These are phyloP conservation scores for Fraxinus pennsylvanica DNA, from an alignment of 257 asterid genomes.

Conservation along the genomic window DNA sequence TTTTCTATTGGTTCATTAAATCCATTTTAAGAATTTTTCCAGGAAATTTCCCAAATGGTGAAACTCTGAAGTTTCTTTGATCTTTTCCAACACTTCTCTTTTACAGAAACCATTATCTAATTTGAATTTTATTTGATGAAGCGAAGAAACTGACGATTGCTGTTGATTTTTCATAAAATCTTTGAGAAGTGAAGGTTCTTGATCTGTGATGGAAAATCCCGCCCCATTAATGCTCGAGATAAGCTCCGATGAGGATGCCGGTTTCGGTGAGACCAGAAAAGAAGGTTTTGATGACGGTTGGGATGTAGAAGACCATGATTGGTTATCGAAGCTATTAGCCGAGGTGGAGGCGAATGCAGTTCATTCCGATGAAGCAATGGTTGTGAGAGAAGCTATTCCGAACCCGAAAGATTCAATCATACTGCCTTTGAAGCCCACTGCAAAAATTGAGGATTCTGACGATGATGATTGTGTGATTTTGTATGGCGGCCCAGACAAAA, in stretches of 20 bases:
- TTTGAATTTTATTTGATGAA: conserved; percentile 4
- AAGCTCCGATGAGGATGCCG: conserved; percentile 77
- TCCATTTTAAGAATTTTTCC: background rate
- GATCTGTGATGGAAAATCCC: conserved; percentile 44
- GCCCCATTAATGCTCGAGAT: conserved; percentile 47
- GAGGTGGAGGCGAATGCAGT: conserved; percentile 44
- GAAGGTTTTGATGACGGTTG: conserved; percentile 20
- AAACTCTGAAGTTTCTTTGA: background rate
- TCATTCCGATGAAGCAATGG: conserved; percentile 56
- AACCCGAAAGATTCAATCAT: conserved; percentile 31
- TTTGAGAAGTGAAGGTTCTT: conserved; percentile 18
- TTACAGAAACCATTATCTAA: background rate
- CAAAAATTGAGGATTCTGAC: conserved; percentile 28
- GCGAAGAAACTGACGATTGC: conserved; percentile 5
- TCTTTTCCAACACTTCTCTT: background rate
- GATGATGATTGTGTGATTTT: conserved; percentile 81
- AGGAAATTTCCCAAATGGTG: background rate
- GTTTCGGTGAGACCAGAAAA: conserved; percentile 31
- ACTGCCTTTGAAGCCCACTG: conserved; percentile 24
- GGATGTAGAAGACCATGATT: conserved; percentile 51
- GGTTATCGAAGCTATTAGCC: conserved; percentile 55
- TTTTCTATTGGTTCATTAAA: background rate
- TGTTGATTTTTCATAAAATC: conserved; percentile 14
- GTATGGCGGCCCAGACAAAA: conserved; percentile 72
- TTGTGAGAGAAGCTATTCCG: conserved; percentile 43